Evolutionary conservation across 2,329 filamentous ascomycete species (phyloP).

Genomic region (Graphilbum fragrans): DNA sequence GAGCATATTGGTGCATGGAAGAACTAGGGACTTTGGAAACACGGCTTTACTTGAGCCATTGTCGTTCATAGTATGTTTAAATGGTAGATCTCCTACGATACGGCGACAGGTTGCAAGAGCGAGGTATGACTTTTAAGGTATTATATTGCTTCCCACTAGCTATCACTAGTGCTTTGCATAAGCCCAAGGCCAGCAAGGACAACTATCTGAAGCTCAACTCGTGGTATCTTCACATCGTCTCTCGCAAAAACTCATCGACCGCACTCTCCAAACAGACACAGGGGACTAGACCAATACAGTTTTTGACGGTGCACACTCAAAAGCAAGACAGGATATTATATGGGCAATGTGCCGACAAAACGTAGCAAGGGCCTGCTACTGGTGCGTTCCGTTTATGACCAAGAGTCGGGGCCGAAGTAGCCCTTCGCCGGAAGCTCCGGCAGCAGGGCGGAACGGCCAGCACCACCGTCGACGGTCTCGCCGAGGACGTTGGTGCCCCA

Average conservation of each 20-base stretch:
- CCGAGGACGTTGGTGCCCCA: conserved; percentile 7
- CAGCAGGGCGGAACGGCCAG: neutral
- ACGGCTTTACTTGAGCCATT: neutral
- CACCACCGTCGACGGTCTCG: neutral
- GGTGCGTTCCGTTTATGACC: neutral
- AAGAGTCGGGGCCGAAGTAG: conserved; percentile 4
- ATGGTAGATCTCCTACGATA: neutral
- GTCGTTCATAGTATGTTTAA: neutral
- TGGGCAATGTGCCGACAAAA: too few species aligned
- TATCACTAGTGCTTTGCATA: too few species aligned
- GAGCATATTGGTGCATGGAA: neutral
- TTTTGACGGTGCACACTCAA: too few species aligned
- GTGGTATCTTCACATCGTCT: too few species aligned
- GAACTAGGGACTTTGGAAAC: neutral
- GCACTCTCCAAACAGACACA: too few species aligned
- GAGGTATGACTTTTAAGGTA: neutral
- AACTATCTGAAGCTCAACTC: too few species aligned
- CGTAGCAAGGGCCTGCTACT: too few species aligned
- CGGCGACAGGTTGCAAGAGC: neutral
- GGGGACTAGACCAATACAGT: too few species aligned
- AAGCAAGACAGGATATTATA: too few species aligned
- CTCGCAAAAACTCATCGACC: too few species aligned
- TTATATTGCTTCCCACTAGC: neutral
- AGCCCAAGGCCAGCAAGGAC: too few species aligned
- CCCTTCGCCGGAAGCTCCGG: conserved; percentile 3